Conservation (phyloP, 495 filamentous ascomycete species). For the Oleoguttula mirabilis region DNA sequence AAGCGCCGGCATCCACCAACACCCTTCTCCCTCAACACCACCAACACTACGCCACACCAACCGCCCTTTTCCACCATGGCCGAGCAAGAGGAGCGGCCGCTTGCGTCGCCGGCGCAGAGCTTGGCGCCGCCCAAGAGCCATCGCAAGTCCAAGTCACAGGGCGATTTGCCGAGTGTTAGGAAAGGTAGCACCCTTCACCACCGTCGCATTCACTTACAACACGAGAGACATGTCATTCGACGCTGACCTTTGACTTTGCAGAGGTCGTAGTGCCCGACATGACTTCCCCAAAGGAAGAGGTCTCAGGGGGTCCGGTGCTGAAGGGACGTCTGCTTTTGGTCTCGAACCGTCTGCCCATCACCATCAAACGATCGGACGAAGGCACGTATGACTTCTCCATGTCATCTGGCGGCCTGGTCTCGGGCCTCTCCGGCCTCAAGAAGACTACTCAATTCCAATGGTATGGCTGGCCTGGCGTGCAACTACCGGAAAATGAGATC, state of each 20-base stretch:
- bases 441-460: conserved; percentile 90
- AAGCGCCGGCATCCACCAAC: not conserved
- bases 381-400: conserved; percentile 75
- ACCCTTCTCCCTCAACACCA: not conserved
- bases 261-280: conserved; percentile 11
- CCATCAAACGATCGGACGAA: conserved; percentile 81
- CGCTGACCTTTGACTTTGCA: not conserved
- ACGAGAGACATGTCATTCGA: not conserved
- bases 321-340: conserved; percentile 59
- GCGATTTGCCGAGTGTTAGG: not conserved
- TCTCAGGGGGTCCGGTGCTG: conserved; percentile 4
- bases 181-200: not conserved
- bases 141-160: not conserved
- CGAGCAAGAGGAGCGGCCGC: not conserved
- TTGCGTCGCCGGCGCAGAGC: not conserved
- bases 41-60: not conserved
- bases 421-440: conserved; percentile 74
- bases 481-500: conserved; percentile 42
- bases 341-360: conserved; percentile 89
- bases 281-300: conserved; percentile 13
- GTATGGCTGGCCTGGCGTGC: conserved; percentile 94
- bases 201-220: not conserved
- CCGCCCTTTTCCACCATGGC: no score
- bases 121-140: not conserved
- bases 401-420: conserved; percentile 91